Evolutionary conservation across 2,329 filamentous ascomycete species (phyloP).

Genomic region (Exophiala alcalophila): DNA sequence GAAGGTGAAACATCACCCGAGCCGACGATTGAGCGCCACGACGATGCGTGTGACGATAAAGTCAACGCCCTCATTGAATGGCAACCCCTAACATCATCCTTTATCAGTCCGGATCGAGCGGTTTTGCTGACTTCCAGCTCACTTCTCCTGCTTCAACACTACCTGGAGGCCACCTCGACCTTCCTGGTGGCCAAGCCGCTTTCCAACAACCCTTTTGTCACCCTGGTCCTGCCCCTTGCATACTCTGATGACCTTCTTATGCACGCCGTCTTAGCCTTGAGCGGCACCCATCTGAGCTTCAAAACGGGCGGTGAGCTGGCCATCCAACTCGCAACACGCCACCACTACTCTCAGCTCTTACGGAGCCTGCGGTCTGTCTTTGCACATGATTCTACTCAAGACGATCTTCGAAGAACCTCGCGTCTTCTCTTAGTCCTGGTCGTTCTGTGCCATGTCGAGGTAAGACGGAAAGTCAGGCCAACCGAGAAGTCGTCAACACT

Average conservation of each 20-base stretch:
- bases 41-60: not conserved
- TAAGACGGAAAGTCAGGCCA: not conserved
- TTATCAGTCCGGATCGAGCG: conserved; percentile 12
- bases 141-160: conserved; percentile 12
- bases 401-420: conserved; percentile 2
- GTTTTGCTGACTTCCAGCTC: conserved; percentile 4
- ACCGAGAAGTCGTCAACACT: not conserved
- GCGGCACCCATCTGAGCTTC: conserved; percentile 14
- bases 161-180: conserved; percentile 8
- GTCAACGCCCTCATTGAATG: conserved; percentile 3
- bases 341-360: conserved; percentile 14
- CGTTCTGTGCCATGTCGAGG: conserved; percentile 20
- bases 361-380: conserved; percentile 13
- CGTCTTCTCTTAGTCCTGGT: conserved; percentile 16
- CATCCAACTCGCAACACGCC: conserved; percentile 3
- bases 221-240: conserved; percentile 14
- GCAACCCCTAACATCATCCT: conserved; percentile 6
- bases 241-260: conserved; percentile 18
- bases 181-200: conserved; percentile 7
- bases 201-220: conserved; percentile 16
- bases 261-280: conserved; percentile 18
- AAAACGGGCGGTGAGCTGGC: not conserved
- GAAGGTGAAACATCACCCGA: not conserved
- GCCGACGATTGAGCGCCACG: not conserved
- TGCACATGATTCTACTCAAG: conserved; percentile 1